Percentiles rank a stretch among this genome's conserved stretches.
Evolutionary conservation across 2,329 filamentous ascomycete species (phyloP).

Genomic region (Cladosporium austrohemisphaericum): DNA sequence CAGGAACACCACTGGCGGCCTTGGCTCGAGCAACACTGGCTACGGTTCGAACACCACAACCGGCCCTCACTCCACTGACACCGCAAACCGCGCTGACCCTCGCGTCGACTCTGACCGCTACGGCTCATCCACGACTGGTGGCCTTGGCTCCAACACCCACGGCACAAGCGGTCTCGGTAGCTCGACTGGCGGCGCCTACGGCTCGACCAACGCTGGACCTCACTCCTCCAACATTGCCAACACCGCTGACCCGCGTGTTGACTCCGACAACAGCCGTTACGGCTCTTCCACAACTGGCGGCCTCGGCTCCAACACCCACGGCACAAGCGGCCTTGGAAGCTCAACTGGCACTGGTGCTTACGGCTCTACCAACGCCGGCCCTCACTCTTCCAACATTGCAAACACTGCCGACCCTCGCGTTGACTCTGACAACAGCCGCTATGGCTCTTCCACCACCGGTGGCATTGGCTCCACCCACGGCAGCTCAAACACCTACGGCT

Average conservation of each 20-base stretch:
- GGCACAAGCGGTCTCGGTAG: background rate
- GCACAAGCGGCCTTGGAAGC: background rate
- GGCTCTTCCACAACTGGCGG: no score
- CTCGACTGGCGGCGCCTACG: background rate
- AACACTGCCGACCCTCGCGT: constrained; percentile 20
- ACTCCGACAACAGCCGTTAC: constrained; percentile 2
- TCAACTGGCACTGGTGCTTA: background rate
- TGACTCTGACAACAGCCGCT: constrained; percentile 5
- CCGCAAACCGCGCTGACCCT: constrained; percentile 18
- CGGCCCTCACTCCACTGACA: constrained; percentile 19
- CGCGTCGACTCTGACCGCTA: constrained; percentile 16
- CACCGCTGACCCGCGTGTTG: constrained; percentile 18
- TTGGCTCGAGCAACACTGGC: constrained; percentile 19
- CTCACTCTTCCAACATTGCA: constrained; percentile 18
- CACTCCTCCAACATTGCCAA: constrained; percentile 19
- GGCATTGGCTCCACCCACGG: background rate
- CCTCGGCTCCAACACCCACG: constrained; percentile 6
- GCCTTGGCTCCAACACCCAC: constrained; percentile 6
- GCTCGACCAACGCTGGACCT: constrained; percentile 12
- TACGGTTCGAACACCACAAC: constrained; percentile 21
- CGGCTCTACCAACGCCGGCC: constrained; percentile 10
- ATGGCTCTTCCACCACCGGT: constrained; percentile 7
- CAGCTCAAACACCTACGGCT: constrained; percentile 2
- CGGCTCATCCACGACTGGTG: no score
- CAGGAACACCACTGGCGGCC: constrained; percentile 17